Conservation (phyloP, 2,329 filamentous ascomycete genomes). For the Ophiostoma pallidulum region DNA sequence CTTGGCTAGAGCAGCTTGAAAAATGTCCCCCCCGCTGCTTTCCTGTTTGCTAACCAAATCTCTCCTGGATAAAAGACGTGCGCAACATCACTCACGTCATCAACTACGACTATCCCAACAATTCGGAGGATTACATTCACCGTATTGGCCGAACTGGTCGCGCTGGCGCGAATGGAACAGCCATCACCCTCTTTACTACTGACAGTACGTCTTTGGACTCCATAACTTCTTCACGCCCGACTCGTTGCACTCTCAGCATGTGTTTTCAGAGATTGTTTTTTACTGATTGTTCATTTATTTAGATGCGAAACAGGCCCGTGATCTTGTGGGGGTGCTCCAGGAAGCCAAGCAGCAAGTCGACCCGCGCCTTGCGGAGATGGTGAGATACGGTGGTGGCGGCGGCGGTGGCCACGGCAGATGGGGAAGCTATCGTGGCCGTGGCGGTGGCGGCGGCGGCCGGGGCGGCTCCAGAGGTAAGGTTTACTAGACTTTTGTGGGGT, state of each 20-base stretch:
- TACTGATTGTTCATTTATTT: neutral
- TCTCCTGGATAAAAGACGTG: constrained; percentile 76
- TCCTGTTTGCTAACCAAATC: constrained; percentile 67
- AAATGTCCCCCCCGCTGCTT: constrained; percentile 18
- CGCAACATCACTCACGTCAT: constrained; percentile 99
- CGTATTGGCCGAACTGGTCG: constrained; percentile 93
- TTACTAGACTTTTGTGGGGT: no score
- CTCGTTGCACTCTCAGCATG: no score
- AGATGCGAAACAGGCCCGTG: constrained; percentile 93
- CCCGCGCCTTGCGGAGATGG: constrained; percentile 91
- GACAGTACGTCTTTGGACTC: constrained; percentile 81
- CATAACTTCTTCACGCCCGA: no score
- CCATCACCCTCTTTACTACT: constrained; percentile 98
- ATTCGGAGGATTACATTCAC: constrained; percentile 97
- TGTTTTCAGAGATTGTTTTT: no score
- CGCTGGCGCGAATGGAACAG: constrained; percentile 88
- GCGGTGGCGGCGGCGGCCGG: constrained; percentile 38
- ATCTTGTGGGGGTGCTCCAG: constrained; percentile 82
- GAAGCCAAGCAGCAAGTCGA: constrained; percentile 99
- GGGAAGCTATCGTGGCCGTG: constrained; percentile 59
- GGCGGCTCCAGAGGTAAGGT: constrained; percentile 28
- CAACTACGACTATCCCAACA: constrained; percentile 99
- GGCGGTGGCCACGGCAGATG: constrained; percentile 54
- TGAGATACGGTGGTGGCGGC: constrained; percentile 78
- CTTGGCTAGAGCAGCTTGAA: constrained; percentile 48